Conservation (phyloP, 2,329 filamentous ascomycete genomes). For the Fusarium sp. region DNA sequence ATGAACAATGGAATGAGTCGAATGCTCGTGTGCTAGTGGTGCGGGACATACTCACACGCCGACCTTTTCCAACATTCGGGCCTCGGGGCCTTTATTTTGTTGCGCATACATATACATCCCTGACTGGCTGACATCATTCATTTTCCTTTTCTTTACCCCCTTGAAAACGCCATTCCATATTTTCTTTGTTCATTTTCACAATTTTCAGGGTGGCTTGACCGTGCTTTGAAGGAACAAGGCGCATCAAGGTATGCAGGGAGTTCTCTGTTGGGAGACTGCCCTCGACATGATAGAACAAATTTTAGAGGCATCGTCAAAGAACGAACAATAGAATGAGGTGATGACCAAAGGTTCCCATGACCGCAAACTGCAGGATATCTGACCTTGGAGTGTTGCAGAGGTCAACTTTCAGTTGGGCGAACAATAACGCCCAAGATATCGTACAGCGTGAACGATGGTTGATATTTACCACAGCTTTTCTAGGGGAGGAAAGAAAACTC, state of each 20-base stretch:
- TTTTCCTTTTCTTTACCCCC: conserved; percentile 4
- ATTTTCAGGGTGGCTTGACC: conserved; percentile 22
- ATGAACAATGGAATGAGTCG: conserved; percentile 25
- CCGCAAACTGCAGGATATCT: background rate
- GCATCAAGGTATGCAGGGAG: conserved; percentile 32
- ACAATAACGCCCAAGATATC: background rate
- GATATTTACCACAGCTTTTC: conserved; percentile 17
- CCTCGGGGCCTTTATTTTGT: conserved; percentile 2
- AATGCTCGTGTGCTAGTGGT: conserved; percentile 18
- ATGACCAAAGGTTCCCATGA: conserved; percentile 20
- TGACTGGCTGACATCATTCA: conserved; percentile 4
- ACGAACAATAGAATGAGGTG: conserved; percentile 38
- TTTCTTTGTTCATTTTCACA: conserved; percentile 22
- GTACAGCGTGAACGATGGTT: background rate
- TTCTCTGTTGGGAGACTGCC: conserved; percentile 6
- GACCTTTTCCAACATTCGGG: conserved; percentile 9
- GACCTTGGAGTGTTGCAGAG: background rate
- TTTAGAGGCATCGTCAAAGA: conserved; percentile 35
- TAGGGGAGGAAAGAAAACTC: background rate
- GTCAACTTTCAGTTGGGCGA: background rate
- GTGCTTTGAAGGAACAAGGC: conserved; percentile 29
- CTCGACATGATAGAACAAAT: conserved; percentile 37
- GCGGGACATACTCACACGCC: conserved; percentile 19
- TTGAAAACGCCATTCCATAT: conserved; percentile 6
- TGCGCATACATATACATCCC: conserved; percentile 5